Evolutionary conservation across 768 basidiomycete genomes (phyloP), one percentile per base, ranked within the genome.

Genomic region (Naematelia encephala): DNA sequence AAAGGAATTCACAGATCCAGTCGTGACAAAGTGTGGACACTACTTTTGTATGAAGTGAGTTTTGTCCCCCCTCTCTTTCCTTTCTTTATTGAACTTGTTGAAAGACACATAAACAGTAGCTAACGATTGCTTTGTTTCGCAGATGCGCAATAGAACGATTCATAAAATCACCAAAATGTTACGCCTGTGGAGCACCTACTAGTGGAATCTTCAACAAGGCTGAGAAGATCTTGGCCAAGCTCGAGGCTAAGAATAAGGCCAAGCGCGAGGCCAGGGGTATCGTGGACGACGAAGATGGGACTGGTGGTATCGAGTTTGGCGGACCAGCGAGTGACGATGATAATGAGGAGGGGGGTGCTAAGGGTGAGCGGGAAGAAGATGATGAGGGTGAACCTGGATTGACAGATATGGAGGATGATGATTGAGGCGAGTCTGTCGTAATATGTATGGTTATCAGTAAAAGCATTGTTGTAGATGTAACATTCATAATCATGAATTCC

Each of bases 1-100:
- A 58, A 88, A 96, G 70, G 87, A 86, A 54, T 98, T 92, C 79
- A 92, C 87, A 12, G 91, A 96, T 68, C 94, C 96, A 16, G 84
- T 99, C 60, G 91, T 91, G 50, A 98, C 96, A 42, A 87, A 90
- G 54, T 99, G 96, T 78, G 90, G 89, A 2, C 96, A 98, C 77
- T 97, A 94, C 79, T 98, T 90, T 77, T 94, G 92, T 78, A 89
- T 89, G 50, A 83, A 87, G 44, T 77, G 69, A 75, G 76, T 77
- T 43, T 30, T 47, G 43, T 13, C 49, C 39, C 27, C 39, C 1
- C 16, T 26, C 30, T 13, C 39, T 25, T 27, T 29, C 23, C 23
- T 13, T 47, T 42, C 19, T 14, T 53, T 49, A 2, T 52, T 57
- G n/a, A n/a, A 23, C 45, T 16, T 39, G 34, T 8, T 51, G 11